Evolutionary conservation across 1,139 yeast genomes (phyloP).

Genomic region (Taiozyma sp.): DNA sequence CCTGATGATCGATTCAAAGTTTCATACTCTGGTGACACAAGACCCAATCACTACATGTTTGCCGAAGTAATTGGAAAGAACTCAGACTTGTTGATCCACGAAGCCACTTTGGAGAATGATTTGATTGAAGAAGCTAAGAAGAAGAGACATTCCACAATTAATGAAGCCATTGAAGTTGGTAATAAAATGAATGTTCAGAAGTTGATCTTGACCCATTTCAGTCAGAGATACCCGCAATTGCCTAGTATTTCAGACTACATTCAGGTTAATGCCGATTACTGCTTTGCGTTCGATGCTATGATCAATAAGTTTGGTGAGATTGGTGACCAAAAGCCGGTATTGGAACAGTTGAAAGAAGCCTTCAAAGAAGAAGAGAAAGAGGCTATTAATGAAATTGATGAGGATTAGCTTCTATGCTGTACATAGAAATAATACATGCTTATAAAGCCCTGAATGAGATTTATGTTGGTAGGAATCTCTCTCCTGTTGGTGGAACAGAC

Average conservation of each 20-base stretch:
- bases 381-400: slow-evolving; percentile 18
- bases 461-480: background rate
- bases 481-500: too few species aligned
- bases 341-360: slow-evolving; percentile 25
- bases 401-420: slow-evolving; percentile 1
- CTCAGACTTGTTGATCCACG: slow-evolving; percentile 85
- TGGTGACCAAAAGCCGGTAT: slow-evolving; percentile 28
- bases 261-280: slow-evolving; percentile 28
- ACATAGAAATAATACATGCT: background rate
- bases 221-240: slow-evolving; percentile 79
- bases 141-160: slow-evolving; percentile 86
- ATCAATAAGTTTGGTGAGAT: slow-evolving; percentile 40
- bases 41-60: slow-evolving; percentile 66
- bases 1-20: slow-evolving; percentile 45
- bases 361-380: slow-evolving; percentile 27
- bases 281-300: slow-evolving; percentile 66
- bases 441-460: background rate
- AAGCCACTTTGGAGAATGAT: slow-evolving; percentile 84
- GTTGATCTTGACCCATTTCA: slow-evolving; percentile 82
- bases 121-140: slow-evolving; percentile 75
- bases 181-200: slow-evolving; percentile 68
- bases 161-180: slow-evolving; percentile 77
- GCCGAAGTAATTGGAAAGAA: slow-evolving; percentile 53
- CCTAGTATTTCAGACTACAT: slow-evolving; percentile 35
- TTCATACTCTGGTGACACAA: slow-evolving; percentile 92